Evolutionary conservation across 768 basidiomycete genomes (phyloP).

Genomic region (Boletus huronensis): DNA sequence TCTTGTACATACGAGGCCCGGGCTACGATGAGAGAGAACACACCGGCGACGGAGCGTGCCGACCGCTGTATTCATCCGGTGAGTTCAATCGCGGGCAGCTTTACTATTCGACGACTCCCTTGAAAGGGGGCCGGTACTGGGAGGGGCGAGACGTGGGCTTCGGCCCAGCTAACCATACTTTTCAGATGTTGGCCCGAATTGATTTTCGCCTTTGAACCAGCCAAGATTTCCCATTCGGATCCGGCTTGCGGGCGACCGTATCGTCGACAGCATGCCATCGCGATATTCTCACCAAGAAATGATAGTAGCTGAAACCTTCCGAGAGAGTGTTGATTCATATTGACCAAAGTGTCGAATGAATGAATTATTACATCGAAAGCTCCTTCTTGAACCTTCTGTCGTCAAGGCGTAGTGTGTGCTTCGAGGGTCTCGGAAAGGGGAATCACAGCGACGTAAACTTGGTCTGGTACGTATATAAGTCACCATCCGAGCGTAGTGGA

Average conservation of each 20-base stretch:
- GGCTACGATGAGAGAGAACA: not conserved
- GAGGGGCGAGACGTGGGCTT: not conserved
- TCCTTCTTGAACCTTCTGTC: not conserved
- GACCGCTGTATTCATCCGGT: not conserved
- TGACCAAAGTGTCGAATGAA: not conserved
- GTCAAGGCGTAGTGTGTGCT: not conserved
- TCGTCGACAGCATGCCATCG: not conserved
- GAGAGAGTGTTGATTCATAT: not conserved
- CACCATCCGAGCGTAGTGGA: not conserved
- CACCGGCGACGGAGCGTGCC: not conserved
- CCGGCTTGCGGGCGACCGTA: slow-evolving; percentile 1
- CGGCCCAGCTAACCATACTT: not conserved
- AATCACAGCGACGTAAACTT: not conserved
- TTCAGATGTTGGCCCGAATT: not conserved
- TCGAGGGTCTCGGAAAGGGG: not conserved
- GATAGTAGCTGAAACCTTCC: not conserved
- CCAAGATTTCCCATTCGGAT: not conserved
- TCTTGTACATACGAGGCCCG: not conserved
- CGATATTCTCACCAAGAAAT: not conserved
- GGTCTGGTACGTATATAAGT: not conserved
- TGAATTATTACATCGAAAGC: not conserved
- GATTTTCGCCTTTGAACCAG: not conserved
- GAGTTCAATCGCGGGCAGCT: not conserved
- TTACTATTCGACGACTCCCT: not conserved
- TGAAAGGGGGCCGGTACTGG: not conserved